phyloP scores from a whole-genome alignment of 2,329 filamentous ascomycete genomes.

The Botrytis paeoniae region DNA sequence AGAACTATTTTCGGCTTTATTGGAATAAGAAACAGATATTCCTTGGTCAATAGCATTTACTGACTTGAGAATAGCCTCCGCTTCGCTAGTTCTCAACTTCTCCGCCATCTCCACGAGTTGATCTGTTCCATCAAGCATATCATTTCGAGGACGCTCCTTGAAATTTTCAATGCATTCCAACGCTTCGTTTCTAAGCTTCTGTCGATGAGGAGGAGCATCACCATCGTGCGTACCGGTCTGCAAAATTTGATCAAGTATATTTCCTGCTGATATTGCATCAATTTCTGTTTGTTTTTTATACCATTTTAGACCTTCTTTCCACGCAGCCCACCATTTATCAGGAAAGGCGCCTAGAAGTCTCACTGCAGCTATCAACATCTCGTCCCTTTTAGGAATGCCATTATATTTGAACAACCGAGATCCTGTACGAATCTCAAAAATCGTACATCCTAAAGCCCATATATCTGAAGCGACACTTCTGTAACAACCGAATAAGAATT shows the following conservation, averaged over 20 bases:
- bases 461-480: slow-evolving; percentile 25
- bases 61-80: slow-evolving; percentile 20
- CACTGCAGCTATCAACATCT: slow-evolving; percentile 23
- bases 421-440: slow-evolving; percentile 27
- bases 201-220: neutral
- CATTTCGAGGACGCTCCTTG: neutral
- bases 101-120: slow-evolving; percentile 21
- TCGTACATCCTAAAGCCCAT: slow-evolving; percentile 28
- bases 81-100: slow-evolving; percentile 24
- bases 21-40: neutral
- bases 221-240: slow-evolving; percentile 27
- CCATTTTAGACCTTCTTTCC: slow-evolving; percentile 24
- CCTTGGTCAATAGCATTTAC: slow-evolving; percentile 3
- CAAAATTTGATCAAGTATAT: slow-evolving; percentile 23
- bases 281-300: slow-evolving; percentile 12
- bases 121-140: slow-evolving; percentile 10
- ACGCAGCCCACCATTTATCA: slow-evolving; percentile 23
- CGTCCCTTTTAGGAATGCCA: slow-evolving; percentile 21
- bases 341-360: slow-evolving; percentile 24
- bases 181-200: neutral
- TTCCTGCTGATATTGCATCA: slow-evolving; percentile 12
- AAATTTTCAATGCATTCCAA: neutral
- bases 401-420: slow-evolving; percentile 22
- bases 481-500: slow-evolving; percentile 22
- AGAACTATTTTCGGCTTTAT: neutral